Evolutionary conservation across 805 yeast species (phyloP).

Genomic region (Wickerhamiella kurtzmanii): DNA sequence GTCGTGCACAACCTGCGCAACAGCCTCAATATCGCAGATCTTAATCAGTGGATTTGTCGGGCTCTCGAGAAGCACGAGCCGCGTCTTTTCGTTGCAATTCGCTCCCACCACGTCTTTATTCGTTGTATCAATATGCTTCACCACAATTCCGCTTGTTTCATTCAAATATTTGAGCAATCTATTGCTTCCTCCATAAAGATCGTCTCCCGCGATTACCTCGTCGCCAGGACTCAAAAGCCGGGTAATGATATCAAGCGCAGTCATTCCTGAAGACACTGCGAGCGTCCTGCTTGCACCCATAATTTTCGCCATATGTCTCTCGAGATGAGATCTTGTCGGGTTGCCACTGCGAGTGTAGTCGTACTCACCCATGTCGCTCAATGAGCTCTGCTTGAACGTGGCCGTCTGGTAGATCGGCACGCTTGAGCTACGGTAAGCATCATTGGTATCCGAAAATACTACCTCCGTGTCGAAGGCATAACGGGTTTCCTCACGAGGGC

Average conservation of each 20-base stretch:
- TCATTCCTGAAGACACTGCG: constrained; percentile 88
- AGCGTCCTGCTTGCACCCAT: constrained; percentile 66
- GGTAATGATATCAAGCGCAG: constrained; percentile 74
- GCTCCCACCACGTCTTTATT: constrained; percentile 45
- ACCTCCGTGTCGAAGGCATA: constrained; percentile 58
- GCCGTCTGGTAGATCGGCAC: constrained; percentile 89
- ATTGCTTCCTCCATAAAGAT: constrained; percentile 87
- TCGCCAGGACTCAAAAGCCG: constrained; percentile 68
- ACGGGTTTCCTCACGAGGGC: constrained; percentile 22
- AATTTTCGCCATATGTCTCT: constrained; percentile 60
- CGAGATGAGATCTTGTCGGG: constrained; percentile 76
- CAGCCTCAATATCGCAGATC: constrained; percentile 63
- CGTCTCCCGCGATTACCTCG: constrained; percentile 88
- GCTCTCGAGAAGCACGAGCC: constrained; percentile 70
- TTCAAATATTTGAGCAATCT: constrained; percentile 63
- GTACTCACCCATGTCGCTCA: constrained; percentile 64
- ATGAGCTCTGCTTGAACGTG: constrained; percentile 73
- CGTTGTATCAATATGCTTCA: constrained; percentile 74
- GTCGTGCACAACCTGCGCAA: constrained; percentile 55
- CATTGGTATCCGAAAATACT: constrained; percentile 46
- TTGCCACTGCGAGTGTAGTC: constrained; percentile 88
- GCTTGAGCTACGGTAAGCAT: constrained; percentile 64
- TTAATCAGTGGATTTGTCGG: constrained; percentile 92
- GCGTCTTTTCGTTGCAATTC: constrained; percentile 44
- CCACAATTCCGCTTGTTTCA: constrained; percentile 48